These are phyloP conservation scores for Ophiostoma sp. DNA, from an alignment of 2,329 filamentous ascomycete species.

Conservation along the genomic window DNA sequence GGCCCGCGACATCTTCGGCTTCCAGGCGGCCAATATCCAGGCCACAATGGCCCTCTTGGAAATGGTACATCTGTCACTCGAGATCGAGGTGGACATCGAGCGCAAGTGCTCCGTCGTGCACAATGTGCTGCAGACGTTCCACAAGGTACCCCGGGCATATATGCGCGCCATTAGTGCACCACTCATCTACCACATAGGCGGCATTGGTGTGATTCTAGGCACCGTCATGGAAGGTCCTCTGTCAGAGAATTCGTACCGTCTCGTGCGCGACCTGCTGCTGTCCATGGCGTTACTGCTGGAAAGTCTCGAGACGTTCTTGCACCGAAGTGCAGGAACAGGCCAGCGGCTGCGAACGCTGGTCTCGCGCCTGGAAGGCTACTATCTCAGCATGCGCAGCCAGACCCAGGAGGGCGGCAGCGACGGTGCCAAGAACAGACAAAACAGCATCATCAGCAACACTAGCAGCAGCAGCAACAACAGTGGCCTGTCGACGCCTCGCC, in stretches of 20 bases:
- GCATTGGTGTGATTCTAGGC: slow-evolving; percentile 35
- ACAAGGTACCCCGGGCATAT: slow-evolving; percentile 30
- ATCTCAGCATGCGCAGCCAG: slow-evolving; percentile 17
- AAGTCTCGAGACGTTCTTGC: slow-evolving; percentile 24
- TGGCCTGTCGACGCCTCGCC: background rate
- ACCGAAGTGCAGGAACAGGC: slow-evolving; percentile 23
- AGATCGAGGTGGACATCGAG: slow-evolving; percentile 30
- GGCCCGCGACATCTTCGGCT: slow-evolving; percentile 33
- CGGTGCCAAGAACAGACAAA: background rate
- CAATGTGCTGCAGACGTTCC: slow-evolving; percentile 32
- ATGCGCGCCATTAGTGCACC: slow-evolving; percentile 33
- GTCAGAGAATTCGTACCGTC: slow-evolving; percentile 30
- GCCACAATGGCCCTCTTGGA: slow-evolving; percentile 34
- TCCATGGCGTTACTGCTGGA: slow-evolving; percentile 33
- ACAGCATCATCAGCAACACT: background rate
- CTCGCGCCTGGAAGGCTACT: slow-evolving; percentile 23
- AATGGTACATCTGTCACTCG: slow-evolving; percentile 32
- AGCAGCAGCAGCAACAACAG: slow-evolving; percentile 11
- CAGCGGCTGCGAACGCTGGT: slow-evolving; percentile 23
- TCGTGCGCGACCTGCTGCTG: slow-evolving; percentile 31
- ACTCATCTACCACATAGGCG: slow-evolving; percentile 33
- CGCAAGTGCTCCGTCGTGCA: slow-evolving; percentile 32
- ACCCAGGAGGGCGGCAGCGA: background rate
- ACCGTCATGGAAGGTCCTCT: slow-evolving; percentile 34
- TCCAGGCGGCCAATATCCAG: slow-evolving; percentile 37